A percentile compares a stretch with the other conserved stretches of the same genome.
phyloP scores from a whole-genome alignment of 495 filamentous ascomycete species.

The Neurospora sp. region DNA sequence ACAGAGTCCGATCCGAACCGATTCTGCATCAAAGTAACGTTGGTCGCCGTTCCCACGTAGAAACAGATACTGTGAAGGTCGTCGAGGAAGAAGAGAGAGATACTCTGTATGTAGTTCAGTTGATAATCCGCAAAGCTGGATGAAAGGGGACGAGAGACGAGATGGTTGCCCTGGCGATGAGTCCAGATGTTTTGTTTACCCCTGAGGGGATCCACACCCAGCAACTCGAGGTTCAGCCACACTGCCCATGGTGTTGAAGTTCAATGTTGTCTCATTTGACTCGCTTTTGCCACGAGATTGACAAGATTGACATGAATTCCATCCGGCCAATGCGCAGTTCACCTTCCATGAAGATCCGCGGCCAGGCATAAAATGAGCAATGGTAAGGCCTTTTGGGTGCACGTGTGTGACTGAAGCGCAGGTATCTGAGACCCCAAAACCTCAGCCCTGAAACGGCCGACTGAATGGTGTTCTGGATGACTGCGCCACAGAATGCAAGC shows the following conservation, averaged over 20 bases:
- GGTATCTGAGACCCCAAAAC: neutral
- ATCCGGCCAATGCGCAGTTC: neutral
- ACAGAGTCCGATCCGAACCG: conserved; percentile 25
- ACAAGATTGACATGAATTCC: neutral
- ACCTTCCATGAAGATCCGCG: neutral
- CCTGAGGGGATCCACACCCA: neutral
- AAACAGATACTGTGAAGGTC: neutral
- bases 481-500: neutral
- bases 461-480: neutral
- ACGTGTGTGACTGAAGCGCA: neutral
- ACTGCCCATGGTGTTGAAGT: neutral
- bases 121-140: neutral
- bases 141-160: neutral
- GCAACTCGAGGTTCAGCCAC: neutral
- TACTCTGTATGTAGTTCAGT: neutral
- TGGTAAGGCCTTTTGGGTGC: neutral
- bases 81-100: neutral
- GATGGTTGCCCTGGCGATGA: neutral
- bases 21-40: conserved; percentile 28
- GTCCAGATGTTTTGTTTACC: neutral
- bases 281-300: neutral
- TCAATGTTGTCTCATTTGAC: neutral
- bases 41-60: conserved; percentile 12
- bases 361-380: neutral
- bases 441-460: neutral